Evolutionary conservation across 2,329 filamentous ascomycete species (phyloP), one percentile per base, ranked within the genome.

Genomic region (Colletotrichum filicis): DNA sequence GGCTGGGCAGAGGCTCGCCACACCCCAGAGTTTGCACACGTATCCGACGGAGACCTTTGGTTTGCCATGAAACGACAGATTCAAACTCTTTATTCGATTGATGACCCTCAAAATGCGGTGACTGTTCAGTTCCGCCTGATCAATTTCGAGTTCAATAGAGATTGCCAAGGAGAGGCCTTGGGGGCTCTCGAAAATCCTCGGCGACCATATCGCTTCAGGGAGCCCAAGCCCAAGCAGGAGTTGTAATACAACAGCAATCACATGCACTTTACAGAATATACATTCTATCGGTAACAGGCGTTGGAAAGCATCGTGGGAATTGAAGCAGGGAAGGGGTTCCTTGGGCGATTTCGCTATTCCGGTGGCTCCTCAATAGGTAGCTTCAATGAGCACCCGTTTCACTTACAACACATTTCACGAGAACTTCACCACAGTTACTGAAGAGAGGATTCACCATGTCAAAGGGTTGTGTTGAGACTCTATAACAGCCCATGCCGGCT

Each of bases 401-500:
- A 19, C 19, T 16, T 46, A 7, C 42, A 46, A 46, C 42, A 46
- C 8, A 46, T n/a, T 42, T 16, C 16, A 49, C 7, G 19, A n/a
- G 7, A 16, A 46, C 42, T 22, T 63, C 61, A 35, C 4, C 28
- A 16, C 8, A 7, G 60, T 53, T n/a, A 49, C 8, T 22, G 1
- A 49, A 9, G 8, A n/a, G 4, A 52, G 16, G 11, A n/a, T 22
- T 11, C 37, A 11, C 19, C 37, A 58, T 62, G 26, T 52, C 22
- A 63, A 46, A 22, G 65, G 53, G 58, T 46, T 52, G 35, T 26
- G 58, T 72, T 63, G 58, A 68, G 32, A 63, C 65, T 62, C 49
- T 55, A 19, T 30, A 52, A 49, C n/a, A 37, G 30, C 65, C 58
- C 58, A 28, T 42, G 61, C 65, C 65, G 69, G 65, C 58, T 32